Evolutionary conservation across 2,329 filamentous ascomycete species (phyloP).

Genomic region (Juglanconis sp.): DNA sequence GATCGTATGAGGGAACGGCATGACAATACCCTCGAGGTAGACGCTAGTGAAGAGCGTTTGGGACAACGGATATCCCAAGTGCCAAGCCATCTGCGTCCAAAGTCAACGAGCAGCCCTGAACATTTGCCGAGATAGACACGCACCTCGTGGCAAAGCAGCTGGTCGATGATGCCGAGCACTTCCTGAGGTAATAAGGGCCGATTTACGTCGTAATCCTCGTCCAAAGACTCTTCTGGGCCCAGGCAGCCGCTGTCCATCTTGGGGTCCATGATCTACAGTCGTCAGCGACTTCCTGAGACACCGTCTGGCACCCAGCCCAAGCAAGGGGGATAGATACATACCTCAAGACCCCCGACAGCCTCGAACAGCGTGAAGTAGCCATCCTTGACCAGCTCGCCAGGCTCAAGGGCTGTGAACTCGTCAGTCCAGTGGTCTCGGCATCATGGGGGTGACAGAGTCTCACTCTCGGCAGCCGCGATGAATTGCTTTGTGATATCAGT

Average conservation of each 20-base stretch:
- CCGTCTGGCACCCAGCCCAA: neutral
- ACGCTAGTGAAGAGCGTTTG: constrained; percentile 92
- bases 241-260: constrained; percentile 98
- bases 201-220: constrained; percentile 76
- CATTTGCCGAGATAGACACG: constrained; percentile 15
- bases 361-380: constrained; percentile 91
- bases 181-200: constrained; percentile 69
- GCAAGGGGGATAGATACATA: constrained; percentile 27
- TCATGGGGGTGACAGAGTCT: constrained; percentile 22
- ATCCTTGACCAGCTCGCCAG: constrained; percentile 90
- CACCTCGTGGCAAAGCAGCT: constrained; percentile 85
- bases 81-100: constrained; percentile 78
- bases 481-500: constrained; percentile 60
- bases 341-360: constrained; percentile 82
- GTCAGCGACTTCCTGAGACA: neutral
- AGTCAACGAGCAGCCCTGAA: neutral
- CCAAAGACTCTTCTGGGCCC: constrained; percentile 72
- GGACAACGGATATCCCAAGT: constrained; percentile 90
- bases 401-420: constrained; percentile 58
- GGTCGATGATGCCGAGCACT: constrained; percentile 89
- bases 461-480: constrained; percentile 50
- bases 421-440: constrained; percentile 17
- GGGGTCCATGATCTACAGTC: constrained; percentile 84
- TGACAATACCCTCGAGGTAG: constrained; percentile 81
- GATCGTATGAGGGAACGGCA: constrained; percentile 62